Conservation (phyloP, 108 stramenopile genomes). For the Nannochloropsis salina region DNA sequence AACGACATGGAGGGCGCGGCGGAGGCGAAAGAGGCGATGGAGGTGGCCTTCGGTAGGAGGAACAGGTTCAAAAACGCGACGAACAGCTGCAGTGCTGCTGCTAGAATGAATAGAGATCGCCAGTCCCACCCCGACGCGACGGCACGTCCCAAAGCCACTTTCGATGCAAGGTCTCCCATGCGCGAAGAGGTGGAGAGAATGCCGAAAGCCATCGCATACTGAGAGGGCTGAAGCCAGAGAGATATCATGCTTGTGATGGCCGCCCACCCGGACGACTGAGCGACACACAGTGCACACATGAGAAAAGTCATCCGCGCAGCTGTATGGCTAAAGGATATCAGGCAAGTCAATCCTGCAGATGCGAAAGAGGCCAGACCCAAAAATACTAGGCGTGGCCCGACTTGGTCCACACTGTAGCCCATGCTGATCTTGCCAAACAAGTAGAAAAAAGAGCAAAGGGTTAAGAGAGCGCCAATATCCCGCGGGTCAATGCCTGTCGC, state of each 20-base stretch:
- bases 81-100: not conserved
- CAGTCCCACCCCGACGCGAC: not conserved
- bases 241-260: not conserved
- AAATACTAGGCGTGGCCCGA: not conserved
- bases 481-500: not conserved
- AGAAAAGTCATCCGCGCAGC: not conserved
- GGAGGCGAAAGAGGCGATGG: not conserved
- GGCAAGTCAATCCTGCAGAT: not conserved
- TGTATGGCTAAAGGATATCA: not conserved
- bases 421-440: not conserved
- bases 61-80: not conserved
- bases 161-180: constrained; percentile 12
- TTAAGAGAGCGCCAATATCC: not conserved
- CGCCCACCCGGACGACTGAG: constrained; percentile 1
- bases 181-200: constrained; percentile 9
- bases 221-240: constrained; percentile 13
- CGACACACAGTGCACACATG: not conserved
- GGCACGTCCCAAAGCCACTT: not conserved
- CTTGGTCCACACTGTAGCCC: not conserved
- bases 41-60: not conserved
- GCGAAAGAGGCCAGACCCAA: not conserved
- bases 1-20: no score
- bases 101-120: constrained; percentile 11
- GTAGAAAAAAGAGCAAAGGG: constrained; percentile 20
- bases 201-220: not conserved